Evolutionary conservation across 2,329 filamentous ascomycete species (phyloP).

Genomic region (Phialocephala subalpina): DNA sequence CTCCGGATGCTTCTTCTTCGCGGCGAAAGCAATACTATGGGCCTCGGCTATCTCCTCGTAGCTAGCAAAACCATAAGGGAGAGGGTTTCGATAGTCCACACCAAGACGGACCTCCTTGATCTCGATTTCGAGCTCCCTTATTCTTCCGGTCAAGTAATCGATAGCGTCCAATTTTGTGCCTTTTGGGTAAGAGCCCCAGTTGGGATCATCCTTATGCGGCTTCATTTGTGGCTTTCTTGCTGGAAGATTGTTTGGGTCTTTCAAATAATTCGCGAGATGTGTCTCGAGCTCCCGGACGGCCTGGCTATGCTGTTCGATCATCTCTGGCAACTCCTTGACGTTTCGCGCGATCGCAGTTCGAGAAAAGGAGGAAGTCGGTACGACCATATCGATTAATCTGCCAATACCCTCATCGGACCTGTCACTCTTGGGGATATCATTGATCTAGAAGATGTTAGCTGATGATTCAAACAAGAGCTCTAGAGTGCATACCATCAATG

Average conservation of each 20-base stretch:
- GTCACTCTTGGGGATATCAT: conserved; percentile 80
- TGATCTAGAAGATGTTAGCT: conserved; percentile 62
- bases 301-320: conserved; percentile 85
- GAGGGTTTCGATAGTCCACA: conserved; percentile 86
- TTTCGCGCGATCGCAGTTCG: conserved; percentile 88
- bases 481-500: conserved; percentile 62
- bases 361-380: conserved; percentile 80
- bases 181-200: conserved; percentile 67
- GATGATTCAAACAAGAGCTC: background rate
- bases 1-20: conserved; percentile 81
- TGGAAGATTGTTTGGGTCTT: conserved; percentile 83
- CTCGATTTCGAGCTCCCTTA: conserved; percentile 81
- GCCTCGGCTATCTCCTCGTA: conserved; percentile 89
- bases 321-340: conserved; percentile 84
- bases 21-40: conserved; percentile 84
- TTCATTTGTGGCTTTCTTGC: conserved; percentile 78
- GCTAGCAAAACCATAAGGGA: conserved; percentile 93
- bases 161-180: conserved; percentile 90
- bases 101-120: conserved; percentile 84
- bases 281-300: conserved; percentile 84
- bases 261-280: conserved; percentile 88
- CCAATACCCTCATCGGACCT: conserved; percentile 88
- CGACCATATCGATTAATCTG: conserved; percentile 81
- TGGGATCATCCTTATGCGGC: conserved; percentile 81
- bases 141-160: conserved; percentile 87